A percentile compares a stretch with the other conserved stretches of the same genome.
These are phyloP conservation scores for Ascochyta pisi DNA, from an alignment of 2,329 filamentous ascomycete genomes.

Conservation along the genomic window DNA sequence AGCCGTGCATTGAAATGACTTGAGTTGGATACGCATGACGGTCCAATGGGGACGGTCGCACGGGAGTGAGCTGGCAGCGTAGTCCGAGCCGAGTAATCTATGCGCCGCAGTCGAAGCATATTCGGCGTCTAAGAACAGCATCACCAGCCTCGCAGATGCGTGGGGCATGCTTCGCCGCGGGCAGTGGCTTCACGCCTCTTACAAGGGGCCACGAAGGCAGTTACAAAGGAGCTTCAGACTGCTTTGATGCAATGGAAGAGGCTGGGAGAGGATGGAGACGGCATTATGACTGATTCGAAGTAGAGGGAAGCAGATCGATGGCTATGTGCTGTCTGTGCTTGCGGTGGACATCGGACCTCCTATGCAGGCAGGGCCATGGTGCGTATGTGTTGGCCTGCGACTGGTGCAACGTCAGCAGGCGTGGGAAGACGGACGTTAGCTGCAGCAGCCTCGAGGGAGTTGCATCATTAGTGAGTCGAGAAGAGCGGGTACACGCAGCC, in stretches of 20 bases:
- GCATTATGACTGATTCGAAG: conserved; percentile 20
- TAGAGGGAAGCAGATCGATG: conserved; percentile 25
- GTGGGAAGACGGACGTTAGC: conserved; percentile 22
- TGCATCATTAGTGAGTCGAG: conserved; percentile 21
- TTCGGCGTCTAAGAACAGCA: conserved; percentile 29
- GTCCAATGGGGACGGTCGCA: conserved; percentile 42
- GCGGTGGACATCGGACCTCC: conserved; percentile 31
- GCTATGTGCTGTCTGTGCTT: conserved; percentile 30
- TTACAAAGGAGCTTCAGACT: conserved; percentile 22
- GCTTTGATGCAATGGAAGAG: conserved; percentile 12
- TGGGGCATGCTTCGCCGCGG: conserved; percentile 27
- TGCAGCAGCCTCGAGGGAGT: conserved; percentile 30
- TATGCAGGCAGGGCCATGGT: conserved; percentile 36
- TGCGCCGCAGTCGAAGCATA: conserved; percentile 40
- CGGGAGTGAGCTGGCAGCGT: conserved; percentile 42
- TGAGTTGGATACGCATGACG: conserved; percentile 32
- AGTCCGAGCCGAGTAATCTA: conserved; percentile 43
- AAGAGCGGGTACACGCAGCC: conserved; percentile 14
- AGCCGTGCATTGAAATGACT: conserved; percentile 41
- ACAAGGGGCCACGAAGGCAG: conserved; percentile 24
- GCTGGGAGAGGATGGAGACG: conserved; percentile 17
- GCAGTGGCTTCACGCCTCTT: conserved; percentile 25
- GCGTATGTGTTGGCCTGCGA: conserved; percentile 43
- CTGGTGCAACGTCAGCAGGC: conserved; percentile 36
- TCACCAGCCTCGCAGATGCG: conserved; percentile 30